Evolutionary conservation across 495 filamentous ascomycete species (phyloP), one percentile per base, ranked within the genome.

Genomic region (Parathielavia hyrcaniae): DNA sequence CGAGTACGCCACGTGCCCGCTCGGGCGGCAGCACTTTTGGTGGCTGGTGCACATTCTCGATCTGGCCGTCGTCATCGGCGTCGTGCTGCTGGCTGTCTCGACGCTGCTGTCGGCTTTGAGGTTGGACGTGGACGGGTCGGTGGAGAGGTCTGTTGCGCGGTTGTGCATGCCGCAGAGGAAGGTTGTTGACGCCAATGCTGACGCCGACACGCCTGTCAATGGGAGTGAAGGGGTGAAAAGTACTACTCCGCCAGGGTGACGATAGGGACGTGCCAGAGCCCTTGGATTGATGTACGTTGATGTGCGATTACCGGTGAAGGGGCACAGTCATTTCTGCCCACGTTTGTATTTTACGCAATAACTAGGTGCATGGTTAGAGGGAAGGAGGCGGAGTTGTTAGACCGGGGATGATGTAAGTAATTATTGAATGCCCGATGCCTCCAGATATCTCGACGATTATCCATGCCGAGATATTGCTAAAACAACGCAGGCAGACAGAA

Each of bases 11-110:
- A 86, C 81, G 35, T 97, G 93, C 67, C 73, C 79, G 13, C 71
- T 92, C 48, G 93, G 91, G 6, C 82, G 83, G 34, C 93, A 96
- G 77, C 90, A 96, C 71, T 76, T 91, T 34, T 98, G 93, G 93
- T 98, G 93, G 93, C 77, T 80, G 5, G 84, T 95, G 3, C 90
- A 97, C 71, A 71, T 87, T 12, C 55, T 89, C 46, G 82, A 89
- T 64, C 41, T 91, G 9, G 71, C 87, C 30, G 81, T 83, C 1
- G 13, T 80, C 5, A 44, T 73, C 1, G 63, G 62, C 9, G 58
- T 68, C 0, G 23, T 76, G 44, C 59, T 71, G 16, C 75, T 68
- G 22, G 61, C 58, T 1, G 55, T 55, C 8, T 59, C 68, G 1
- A 57, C 46, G 19, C 53, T 64, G 17, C 43, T 70, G 16, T 60